Evolutionary conservation across 139 green algal species (phyloP), one percentile per base, ranked within the genome.

Genomic region (Chlamydomonas incerta): DNA sequence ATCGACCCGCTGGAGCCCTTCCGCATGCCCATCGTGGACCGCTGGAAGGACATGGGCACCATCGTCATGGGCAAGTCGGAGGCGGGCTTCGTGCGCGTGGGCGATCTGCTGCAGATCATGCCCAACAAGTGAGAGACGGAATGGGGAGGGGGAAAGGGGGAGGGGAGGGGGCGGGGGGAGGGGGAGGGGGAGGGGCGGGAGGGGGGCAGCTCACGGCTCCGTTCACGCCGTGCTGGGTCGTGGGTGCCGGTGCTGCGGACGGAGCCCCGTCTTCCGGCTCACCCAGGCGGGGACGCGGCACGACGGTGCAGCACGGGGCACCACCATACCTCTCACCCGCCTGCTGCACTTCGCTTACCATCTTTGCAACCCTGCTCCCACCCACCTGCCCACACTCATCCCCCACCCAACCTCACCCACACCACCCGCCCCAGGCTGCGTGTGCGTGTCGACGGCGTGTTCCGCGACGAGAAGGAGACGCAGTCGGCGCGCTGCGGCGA

Each of bases 51-150:
- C 89, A 98, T 99, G 96, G 98, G 98, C 82, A 98, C 96, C 34
- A 96, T 99, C 72, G 92, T 99, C 41, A 99, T 99, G 97, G 97
- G 97, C 77, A 99, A 99, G 92, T 96, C 92, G 65, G 98, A 99
- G 93, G 90, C 92, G 14, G 98, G 98, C 31, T 93, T 97, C 58
- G 94, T 99, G 52, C 81, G 90, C 37, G 93, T 95, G 66, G 94
- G 95, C 23, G 93, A 99, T 83, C 86, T 89, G 31, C 93, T 99
- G 28, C 88, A 92, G 81, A 58, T 99, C 55, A 99, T 99, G 97
- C 97, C 97, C 85, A 99, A 99, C 93, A 98, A 96, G 93, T 95
- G 88, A 81, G 91, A 0, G 66, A 1, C 41, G 41, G 18, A 21
- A n/a, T n/a, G 31, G 33, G 67, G 67, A 1, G 67, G 67, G 14